phyloP scores from a whole-genome alignment of 768 basidiomycete genomes.

The Mycena belliarum region DNA sequence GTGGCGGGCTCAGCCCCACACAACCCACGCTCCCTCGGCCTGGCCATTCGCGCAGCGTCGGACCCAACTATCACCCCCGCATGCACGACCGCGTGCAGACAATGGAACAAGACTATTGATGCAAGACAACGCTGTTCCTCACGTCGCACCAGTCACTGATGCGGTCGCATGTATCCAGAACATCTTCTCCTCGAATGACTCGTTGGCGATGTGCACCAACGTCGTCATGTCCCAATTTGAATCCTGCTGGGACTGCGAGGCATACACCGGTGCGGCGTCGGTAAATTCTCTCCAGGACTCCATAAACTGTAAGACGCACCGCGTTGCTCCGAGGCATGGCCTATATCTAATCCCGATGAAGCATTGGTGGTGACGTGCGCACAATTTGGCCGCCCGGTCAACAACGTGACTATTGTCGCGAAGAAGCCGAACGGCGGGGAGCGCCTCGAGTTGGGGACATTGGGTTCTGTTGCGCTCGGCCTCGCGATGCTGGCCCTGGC shows the following conservation, averaged over 20 bases:
- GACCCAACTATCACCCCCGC: not conserved
- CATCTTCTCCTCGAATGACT: not conserved
- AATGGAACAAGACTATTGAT: not conserved
- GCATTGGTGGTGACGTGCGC: not conserved
- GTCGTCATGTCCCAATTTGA: slow-evolving; percentile 8
- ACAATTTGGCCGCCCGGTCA: not conserved
- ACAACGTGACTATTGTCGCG: slow-evolving; percentile 4
- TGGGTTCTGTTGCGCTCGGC: not conserved
- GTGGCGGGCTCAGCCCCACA: not conserved
- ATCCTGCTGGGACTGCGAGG: slow-evolving; percentile 15
- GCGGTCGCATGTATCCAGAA: not conserved
- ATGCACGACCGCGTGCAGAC: slow-evolving; percentile 1
- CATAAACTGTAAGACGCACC: slow-evolving; percentile 1
- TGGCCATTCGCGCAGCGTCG: not conserved
- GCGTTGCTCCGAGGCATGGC: not conserved
- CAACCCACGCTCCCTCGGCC: not conserved
- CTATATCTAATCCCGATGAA: not conserved
- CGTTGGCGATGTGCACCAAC: not conserved
- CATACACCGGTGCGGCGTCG: not conserved
- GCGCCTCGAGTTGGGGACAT: not conserved
- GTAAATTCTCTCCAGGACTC: not conserved
- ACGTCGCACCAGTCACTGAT: not conserved
- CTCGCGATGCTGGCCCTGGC: not conserved
- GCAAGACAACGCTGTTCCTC: not conserved
- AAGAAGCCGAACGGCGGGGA: not conserved